Evolutionary conservation across 2,329 filamentous ascomycete species (phyloP).

Genomic region (Exophiala sp.): DNA sequence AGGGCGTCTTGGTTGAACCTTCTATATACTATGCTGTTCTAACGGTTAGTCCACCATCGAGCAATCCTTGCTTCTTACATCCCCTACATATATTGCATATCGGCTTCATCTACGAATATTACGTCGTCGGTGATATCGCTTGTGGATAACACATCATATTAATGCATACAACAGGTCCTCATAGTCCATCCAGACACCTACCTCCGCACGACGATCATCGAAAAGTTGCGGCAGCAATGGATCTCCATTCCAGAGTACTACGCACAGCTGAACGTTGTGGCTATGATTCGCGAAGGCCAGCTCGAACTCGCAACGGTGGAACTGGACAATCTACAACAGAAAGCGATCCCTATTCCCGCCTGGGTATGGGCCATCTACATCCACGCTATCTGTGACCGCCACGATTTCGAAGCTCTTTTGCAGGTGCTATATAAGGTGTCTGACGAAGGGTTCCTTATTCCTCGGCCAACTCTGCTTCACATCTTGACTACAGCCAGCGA

Average conservation of each 20-base stretch:
- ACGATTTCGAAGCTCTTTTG: slow-evolving; percentile 72
- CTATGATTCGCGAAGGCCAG: slow-evolving; percentile 72
- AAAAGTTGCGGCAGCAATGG: slow-evolving; percentile 62
- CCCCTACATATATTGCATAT: background rate
- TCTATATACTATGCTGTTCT: slow-evolving; percentile 66
- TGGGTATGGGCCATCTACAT: slow-evolving; percentile 79
- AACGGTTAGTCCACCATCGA: slow-evolving; percentile 44
- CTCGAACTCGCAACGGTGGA: slow-evolving; percentile 71
- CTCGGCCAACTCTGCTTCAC: slow-evolving; percentile 59
- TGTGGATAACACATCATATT: slow-evolving; percentile 1
- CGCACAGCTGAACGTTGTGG: slow-evolving; percentile 62
- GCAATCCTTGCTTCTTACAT: background rate
- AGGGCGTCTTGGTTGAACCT: slow-evolving; percentile 57
- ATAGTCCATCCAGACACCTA: slow-evolving; percentile 81
- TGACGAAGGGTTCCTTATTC: slow-evolving; percentile 43
- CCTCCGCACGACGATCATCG: slow-evolving; percentile 63
- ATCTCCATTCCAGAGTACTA: slow-evolving; percentile 56
- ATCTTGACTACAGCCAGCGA: slow-evolving; percentile 70
- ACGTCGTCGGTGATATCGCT: no score
- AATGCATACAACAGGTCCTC: slow-evolving; percentile 48
- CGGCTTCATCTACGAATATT: background rate
- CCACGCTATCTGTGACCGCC: slow-evolving; percentile 63
- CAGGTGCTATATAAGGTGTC: slow-evolving; percentile 58
- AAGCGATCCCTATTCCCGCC: slow-evolving; percentile 50
- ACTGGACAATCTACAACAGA: slow-evolving; percentile 60